A percentile compares a stretch with the other conserved stretches of the same genome.
These are phyloP conservation scores for Ceratocystis albifundus DNA, from an alignment of 2,329 filamentous ascomycete species.

Conservation along the genomic window DNA sequence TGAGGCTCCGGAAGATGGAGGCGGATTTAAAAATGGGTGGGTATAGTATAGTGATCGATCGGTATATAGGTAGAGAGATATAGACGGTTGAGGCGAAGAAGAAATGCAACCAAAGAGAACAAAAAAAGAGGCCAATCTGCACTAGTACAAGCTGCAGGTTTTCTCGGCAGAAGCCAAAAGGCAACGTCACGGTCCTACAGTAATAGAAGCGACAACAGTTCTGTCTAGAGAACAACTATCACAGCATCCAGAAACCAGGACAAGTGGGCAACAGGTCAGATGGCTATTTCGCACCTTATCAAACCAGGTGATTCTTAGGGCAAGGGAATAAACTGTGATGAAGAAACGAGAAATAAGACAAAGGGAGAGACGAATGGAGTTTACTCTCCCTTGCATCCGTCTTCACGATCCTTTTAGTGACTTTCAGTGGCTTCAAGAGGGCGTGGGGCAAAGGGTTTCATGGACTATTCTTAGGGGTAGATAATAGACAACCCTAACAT, in stretches of 20 bases:
- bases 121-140: not conserved
- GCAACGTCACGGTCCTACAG: not conserved
- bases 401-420: slow-evolving; percentile 8
- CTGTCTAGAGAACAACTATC: slow-evolving; percentile 13
- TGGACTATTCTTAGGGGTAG: not conserved
- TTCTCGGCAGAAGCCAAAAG: not conserved
- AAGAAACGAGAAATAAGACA: not conserved
- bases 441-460: slow-evolving; percentile 11
- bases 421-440: not conserved
- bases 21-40: not conserved
- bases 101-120: not conserved
- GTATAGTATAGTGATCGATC: slow-evolving; percentile 1
- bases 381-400: not conserved
- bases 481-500: not conserved
- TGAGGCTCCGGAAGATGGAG: slow-evolving; percentile 1
- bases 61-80: not conserved
- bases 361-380: not conserved
- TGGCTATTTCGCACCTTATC: not conserved
- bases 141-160: not conserved
- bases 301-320: too few species aligned
- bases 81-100: not conserved
- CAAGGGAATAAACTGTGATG: not conserved
- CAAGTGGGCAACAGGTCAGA: too few species aligned
- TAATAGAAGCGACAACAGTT: not conserved
- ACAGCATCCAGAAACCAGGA: not conserved